A percentile compares a stretch with the other conserved stretches of the same genome.
Evolutionary conservation across 164 flowering plant genomes (phyloP).

Genomic region (Pachysandra terminalis): DNA sequence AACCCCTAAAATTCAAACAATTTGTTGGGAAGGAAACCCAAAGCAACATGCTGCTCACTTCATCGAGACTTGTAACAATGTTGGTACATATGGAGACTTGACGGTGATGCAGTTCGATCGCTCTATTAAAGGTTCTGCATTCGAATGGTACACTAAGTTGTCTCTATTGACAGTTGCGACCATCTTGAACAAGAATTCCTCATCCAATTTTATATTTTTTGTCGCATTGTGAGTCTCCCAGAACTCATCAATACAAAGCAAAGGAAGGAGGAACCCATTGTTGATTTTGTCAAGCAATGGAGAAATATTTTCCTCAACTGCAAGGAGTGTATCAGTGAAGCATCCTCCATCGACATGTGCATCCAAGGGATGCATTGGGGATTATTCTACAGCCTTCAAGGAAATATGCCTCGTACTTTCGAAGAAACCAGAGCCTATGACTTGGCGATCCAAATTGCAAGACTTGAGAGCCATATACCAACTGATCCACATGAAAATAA

Average conservation of each 20-base stretch:
- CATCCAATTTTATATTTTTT: neutral
- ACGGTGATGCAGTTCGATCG: slow-evolving; percentile 4
- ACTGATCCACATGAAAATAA: no score
- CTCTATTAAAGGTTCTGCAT: slow-evolving; percentile 6
- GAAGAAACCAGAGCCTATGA: neutral
- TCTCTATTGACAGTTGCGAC: slow-evolving; percentile 2
- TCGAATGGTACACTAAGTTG: slow-evolving; percentile 7
- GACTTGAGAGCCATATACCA: no score
- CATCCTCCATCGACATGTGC: slow-evolving; percentile 6
- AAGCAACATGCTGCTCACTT: slow-evolving; percentile 10
- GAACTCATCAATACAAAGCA: neutral
- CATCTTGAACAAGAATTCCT: neutral
- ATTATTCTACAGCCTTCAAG: slow-evolving; percentile 2
- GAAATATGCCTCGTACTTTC: neutral
- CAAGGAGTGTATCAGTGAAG: neutral
- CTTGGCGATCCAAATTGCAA: no score
- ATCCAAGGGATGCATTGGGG: slow-evolving; percentile 6
- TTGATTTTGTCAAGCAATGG: neutral
- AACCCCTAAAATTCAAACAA: slow-evolving; percentile 5
- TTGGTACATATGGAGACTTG: neutral
- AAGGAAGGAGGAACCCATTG: neutral
- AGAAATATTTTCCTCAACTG: neutral
- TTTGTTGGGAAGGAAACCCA: slow-evolving; percentile 10
- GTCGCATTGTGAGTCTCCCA: neutral
- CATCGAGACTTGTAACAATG: slow-evolving; percentile 7